A percentile compares a stretch with the other conserved stretches of the same genome.
phyloP scores from a whole-genome alignment of 257 asterid genomes.

The Solanum medicagineum region DNA sequence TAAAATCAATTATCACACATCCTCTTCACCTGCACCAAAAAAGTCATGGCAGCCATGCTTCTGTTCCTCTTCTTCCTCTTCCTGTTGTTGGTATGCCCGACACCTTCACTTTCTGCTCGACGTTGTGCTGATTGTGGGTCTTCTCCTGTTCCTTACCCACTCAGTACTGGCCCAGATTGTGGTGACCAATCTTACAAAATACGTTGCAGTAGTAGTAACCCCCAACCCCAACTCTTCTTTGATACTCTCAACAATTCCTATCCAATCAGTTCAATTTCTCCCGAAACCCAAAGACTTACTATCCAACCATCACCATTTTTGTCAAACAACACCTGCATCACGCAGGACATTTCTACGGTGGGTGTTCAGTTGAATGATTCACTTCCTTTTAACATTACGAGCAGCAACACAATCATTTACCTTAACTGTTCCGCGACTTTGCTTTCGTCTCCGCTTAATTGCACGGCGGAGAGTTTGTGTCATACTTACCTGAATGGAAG shows the following conservation, averaged over 20 bases:
- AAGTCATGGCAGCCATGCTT: slow-evolving; percentile 1
- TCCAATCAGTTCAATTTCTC: slow-evolving; percentile 43
- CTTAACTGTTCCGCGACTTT: slow-evolving; percentile 35
- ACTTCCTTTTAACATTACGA: slow-evolving; percentile 73
- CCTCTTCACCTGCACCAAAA: neutral
- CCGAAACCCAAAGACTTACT: slow-evolving; percentile 42
- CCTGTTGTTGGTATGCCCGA: slow-evolving; percentile 21
- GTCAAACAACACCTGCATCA: slow-evolving; percentile 60
- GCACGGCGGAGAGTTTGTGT: slow-evolving; percentile 59
- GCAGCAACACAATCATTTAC: slow-evolving; percentile 68
- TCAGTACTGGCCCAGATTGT: slow-evolving; percentile 61
- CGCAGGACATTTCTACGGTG: slow-evolving; percentile 43
- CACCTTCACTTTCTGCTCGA: slow-evolving; percentile 20
- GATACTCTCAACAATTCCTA: slow-evolving; percentile 65
- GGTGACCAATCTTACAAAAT: slow-evolving; percentile 63
- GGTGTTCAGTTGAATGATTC: slow-evolving; percentile 61
- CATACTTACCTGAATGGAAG: slow-evolving; percentile 43
- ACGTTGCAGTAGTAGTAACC: slow-evolving; percentile 34
- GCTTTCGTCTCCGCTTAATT: slow-evolving; percentile 43
- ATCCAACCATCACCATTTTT: slow-evolving; percentile 48
- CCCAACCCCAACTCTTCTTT: slow-evolving; percentile 18
- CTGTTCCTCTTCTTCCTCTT: neutral
- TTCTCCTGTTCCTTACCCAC: slow-evolving; percentile 70
- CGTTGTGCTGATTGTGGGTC: slow-evolving; percentile 65
- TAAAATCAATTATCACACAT: neutral